These are phyloP conservation scores for Coniella vitis DNA, from an alignment of 2,329 filamentous ascomycete genomes.

Conservation along the genomic window DNA sequence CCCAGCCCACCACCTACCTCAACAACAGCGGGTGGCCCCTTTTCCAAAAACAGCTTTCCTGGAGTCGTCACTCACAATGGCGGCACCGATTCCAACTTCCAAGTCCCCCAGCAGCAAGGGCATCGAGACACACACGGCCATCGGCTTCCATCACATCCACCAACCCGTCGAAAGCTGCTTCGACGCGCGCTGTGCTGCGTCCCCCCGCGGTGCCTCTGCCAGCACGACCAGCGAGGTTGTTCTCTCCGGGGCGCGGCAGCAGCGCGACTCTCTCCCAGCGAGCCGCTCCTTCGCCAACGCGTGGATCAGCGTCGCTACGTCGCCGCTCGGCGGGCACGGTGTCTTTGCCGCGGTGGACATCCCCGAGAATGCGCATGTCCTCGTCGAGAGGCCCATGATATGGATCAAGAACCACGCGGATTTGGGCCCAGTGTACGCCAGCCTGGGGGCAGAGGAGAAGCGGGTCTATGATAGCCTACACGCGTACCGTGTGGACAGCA, in stretches of 20 bases:
- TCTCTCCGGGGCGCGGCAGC: not conserved
- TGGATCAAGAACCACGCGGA: conserved; percentile 20
- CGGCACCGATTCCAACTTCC: not conserved
- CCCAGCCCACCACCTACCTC: too few relatives aligned
- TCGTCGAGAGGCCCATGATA: conserved; percentile 39
- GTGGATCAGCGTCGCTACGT: conserved; percentile 34
- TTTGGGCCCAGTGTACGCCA: conserved; percentile 30
- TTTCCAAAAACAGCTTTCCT: too few relatives aligned
- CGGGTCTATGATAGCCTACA: conserved; percentile 32
- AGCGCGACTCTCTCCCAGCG: not conserved
- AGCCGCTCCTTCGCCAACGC: conserved; percentile 29
- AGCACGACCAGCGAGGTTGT: not conserved
- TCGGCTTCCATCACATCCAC: not conserved
- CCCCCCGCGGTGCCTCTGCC: not conserved
- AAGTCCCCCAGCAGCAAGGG: too few relatives aligned
- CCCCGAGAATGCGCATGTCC: conserved; percentile 31
- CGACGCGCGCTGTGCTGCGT: not conserved
- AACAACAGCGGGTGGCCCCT: too few relatives aligned
- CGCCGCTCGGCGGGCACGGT: conserved; percentile 37
- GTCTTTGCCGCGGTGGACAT: conserved; percentile 38
- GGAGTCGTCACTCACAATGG: too few relatives aligned
- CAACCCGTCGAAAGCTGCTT: conserved; percentile 9
- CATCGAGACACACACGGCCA: not conserved
- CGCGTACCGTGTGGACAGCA: conserved; percentile 22
- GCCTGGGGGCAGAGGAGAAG: conserved; percentile 25